These are phyloP conservation scores for Tricladium varicosporioides DNA, from an alignment of 2,329 filamentous ascomycete species.

Conservation along the genomic window DNA sequence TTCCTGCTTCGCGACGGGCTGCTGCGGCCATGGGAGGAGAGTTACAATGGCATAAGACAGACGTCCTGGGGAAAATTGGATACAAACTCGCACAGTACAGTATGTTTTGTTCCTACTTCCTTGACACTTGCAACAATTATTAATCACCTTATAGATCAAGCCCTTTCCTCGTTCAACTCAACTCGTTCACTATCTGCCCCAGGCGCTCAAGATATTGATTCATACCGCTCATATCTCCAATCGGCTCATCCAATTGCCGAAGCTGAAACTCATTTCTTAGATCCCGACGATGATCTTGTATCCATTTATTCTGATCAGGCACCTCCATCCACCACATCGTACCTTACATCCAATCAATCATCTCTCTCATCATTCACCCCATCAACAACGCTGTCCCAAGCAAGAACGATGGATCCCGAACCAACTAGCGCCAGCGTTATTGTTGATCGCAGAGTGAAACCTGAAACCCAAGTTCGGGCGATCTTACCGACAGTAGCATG, in stretches of 20 bases:
- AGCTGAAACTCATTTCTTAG: conserved; percentile 44
- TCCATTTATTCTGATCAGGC: conserved; percentile 24
- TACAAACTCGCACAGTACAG: conserved; percentile 68
- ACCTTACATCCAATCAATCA: conserved; percentile 1
- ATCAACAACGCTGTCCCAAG: conserved; percentile 1
- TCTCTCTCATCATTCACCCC: conserved; percentile 6
- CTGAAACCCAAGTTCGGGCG: conserved; percentile 23
- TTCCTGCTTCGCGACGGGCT: conserved; percentile 59
- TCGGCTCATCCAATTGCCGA: conserved; percentile 54
- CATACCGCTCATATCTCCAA: conserved; percentile 55
- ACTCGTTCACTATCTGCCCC: conserved; percentile 51
- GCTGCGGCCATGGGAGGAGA: conserved; percentile 51
- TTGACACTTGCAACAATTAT: neutral
- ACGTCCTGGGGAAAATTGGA: conserved; percentile 60
- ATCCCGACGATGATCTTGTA: conserved; percentile 32
- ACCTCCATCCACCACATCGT: conserved; percentile 3
- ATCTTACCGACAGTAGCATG: conserved; percentile 37
- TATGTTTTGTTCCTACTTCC: conserved; percentile 37
- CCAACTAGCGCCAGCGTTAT: neutral
- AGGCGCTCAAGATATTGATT: conserved; percentile 46
- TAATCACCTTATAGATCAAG: conserved; percentile 45
- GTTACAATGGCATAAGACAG: conserved; percentile 57
- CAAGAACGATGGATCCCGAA: neutral
- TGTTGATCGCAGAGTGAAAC: neutral
- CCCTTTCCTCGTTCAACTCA: conserved; percentile 56